Evolutionary conservation across 495 filamentous ascomycete species (phyloP).

Genomic region (Darksidea phi): DNA sequence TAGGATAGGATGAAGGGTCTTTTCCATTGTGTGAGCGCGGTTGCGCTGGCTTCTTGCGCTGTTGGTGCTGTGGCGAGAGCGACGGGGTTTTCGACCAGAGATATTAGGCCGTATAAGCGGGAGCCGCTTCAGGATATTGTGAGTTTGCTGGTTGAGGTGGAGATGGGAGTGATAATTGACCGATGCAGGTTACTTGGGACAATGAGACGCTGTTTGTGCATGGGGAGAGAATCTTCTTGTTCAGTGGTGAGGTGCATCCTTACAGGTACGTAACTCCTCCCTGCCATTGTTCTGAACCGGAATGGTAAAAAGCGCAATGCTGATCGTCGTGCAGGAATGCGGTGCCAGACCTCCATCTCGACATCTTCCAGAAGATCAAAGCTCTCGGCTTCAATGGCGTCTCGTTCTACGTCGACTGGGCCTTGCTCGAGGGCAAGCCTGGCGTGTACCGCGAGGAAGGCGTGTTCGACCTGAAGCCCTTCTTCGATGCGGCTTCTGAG

Average conservation of each 20-base stretch:
- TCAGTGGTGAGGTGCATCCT: constrained; percentile 72
- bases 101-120: constrained; percentile 42
- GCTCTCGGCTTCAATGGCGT: constrained; percentile 74
- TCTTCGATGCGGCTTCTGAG: constrained; percentile 68
- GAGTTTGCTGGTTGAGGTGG: constrained; percentile 10
- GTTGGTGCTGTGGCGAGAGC: constrained; percentile 31
- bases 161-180: neutral
- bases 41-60: constrained; percentile 28
- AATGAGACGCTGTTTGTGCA: constrained; percentile 70
- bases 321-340: constrained; percentile 54
- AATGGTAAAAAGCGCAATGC: constrained; percentile 1
- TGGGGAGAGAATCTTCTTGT: constrained; percentile 69
- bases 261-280: constrained; percentile 49
- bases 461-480: constrained; percentile 65
- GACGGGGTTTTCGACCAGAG: constrained; percentile 32
- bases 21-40: constrained; percentile 22
- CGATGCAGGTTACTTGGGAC: constrained; percentile 66
- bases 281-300: neutral
- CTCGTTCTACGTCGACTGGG: constrained; percentile 76
- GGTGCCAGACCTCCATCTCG: constrained; percentile 68
- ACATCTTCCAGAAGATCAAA: constrained; percentile 78
- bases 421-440: constrained; percentile 71
- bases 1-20: constrained; percentile 24
- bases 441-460: constrained; percentile 68
- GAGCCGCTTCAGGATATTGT: constrained; percentile 45